Conservation (phyloP, 768 basidiomycete species). For the Cantharellus anzutake region DNA sequence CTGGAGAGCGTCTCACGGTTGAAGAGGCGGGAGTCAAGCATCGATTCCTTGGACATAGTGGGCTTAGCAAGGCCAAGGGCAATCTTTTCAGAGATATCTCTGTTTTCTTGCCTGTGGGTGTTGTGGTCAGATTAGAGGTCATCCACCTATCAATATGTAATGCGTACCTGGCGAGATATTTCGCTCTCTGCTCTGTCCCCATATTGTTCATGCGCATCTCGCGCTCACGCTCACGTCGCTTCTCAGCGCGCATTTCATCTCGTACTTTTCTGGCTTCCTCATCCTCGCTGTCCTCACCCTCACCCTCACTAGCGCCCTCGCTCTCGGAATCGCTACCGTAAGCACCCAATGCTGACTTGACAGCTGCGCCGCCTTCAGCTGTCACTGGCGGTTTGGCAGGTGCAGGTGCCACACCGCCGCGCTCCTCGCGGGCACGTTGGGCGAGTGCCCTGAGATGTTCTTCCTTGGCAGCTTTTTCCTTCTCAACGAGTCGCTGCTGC, state of each 20-base stretch:
- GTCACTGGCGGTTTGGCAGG: slow-evolving; percentile 18
- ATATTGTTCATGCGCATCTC: slow-evolving; percentile 99
- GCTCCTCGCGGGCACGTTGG: slow-evolving; percentile 89
- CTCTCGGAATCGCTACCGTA: slow-evolving; percentile 66
- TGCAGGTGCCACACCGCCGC: slow-evolving; percentile 48
- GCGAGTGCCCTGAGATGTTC: slow-evolving; percentile 88
- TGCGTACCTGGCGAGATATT: slow-evolving; percentile 63
- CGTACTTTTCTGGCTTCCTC: slow-evolving; percentile 74
- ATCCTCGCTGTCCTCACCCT: slow-evolving; percentile 41
- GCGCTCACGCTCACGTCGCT: slow-evolving; percentile 82
- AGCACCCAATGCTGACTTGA: slow-evolving; percentile 59
- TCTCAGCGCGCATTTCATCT: slow-evolving; percentile 80
- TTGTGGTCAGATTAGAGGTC: not conserved
- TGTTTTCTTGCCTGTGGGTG: slow-evolving; percentile 56
- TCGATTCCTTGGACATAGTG: slow-evolving; percentile 85
- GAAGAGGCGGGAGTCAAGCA: slow-evolving; percentile 94
- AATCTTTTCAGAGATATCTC: slow-evolving; percentile 98
- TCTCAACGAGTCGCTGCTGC: slow-evolving; percentile 98
- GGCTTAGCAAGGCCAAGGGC: slow-evolving; percentile 96
- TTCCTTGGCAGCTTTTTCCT: slow-evolving; percentile 93
- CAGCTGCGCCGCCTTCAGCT: slow-evolving; percentile 39
- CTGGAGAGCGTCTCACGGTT: slow-evolving; percentile 78
- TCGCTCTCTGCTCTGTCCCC: slow-evolving; percentile 92
- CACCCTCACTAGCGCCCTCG: slow-evolving; percentile 33
- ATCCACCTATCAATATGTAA: not conserved